Conservation (phyloP, 2,329 filamentous ascomycete genomes). For the Aspergillus pseudonomiae region DNA sequence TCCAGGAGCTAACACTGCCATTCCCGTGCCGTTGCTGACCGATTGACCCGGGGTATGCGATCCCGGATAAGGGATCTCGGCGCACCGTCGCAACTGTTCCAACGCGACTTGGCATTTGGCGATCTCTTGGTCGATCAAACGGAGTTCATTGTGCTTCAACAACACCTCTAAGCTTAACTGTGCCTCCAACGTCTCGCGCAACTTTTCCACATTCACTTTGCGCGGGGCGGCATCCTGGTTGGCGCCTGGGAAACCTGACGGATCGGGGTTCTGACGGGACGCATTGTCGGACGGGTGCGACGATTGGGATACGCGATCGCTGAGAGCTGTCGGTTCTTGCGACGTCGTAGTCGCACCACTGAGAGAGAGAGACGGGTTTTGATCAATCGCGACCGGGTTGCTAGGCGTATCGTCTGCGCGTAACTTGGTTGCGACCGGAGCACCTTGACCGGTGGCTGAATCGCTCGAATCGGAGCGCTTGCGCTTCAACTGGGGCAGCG, state of each 20-base stretch:
- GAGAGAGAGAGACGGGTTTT: conserved; percentile 15
- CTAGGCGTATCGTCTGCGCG: conserved; percentile 34
- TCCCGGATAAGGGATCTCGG: conserved; percentile 86
- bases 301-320: conserved; percentile 16
- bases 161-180: conserved; percentile 91
- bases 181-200: conserved; percentile 75
- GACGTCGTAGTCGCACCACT: conserved; percentile 17
- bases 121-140: conserved; percentile 92
- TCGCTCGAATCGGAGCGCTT: conserved; percentile 58
- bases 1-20: conserved; percentile 64
- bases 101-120: conserved; percentile 92
- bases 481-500: conserved; percentile 58
- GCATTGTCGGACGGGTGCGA: conserved; percentile 2
- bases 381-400: conserved; percentile 8
- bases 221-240: conserved; percentile 23
- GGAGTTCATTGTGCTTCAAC: conserved; percentile 90
- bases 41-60: conserved; percentile 61
- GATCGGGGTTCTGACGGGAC: conserved; percentile 8
- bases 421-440: conserved; percentile 33
- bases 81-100: conserved; percentile 90
- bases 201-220: conserved; percentile 47
- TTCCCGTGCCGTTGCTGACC: conserved; percentile 74
- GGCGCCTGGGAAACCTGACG: conserved; percentile 15
- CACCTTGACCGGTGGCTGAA: conserved; percentile 30
- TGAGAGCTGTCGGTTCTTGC: conserved; percentile 13